Percentiles rank a stretch among this genome's conserved stretches.
Conservation (phyloP, 2,329 filamentous ascomycete genomes). For the Tolypocladium amazonense region DNA sequence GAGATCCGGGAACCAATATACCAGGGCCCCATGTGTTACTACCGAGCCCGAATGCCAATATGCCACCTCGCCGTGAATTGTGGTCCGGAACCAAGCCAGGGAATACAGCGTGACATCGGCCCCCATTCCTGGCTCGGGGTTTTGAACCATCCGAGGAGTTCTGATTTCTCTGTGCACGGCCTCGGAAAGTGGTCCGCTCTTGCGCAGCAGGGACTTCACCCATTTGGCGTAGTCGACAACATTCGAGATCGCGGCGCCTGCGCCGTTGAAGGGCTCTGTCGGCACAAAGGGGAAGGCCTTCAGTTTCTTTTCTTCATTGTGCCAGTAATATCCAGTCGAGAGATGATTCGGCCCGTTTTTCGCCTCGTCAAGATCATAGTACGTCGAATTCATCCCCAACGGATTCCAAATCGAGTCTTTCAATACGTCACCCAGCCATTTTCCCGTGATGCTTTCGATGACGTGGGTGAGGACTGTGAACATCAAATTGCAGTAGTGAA, state of each 20-base stretch:
- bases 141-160: slow-evolving; percentile 18
- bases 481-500: slow-evolving; percentile 41
- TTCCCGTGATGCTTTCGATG: slow-evolving; percentile 28
- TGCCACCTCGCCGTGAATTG: slow-evolving; percentile 13
- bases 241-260: slow-evolving; percentile 32
- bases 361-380: slow-evolving; percentile 18
- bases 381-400: slow-evolving; percentile 35
- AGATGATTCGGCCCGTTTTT: slow-evolving; percentile 17
- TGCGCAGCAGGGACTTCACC: slow-evolving; percentile 34
- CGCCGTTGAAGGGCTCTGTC: slow-evolving; percentile 22
- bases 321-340: slow-evolving; percentile 31
- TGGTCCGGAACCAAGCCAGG: slow-evolving; percentile 17
- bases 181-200: slow-evolving; percentile 12
- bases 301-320: slow-evolving; percentile 14
- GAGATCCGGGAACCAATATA: slow-evolving; percentile 16
- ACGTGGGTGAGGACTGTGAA: slow-evolving; percentile 33
- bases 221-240: slow-evolving; percentile 41
- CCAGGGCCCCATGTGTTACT: slow-evolving; percentile 13
- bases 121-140: not conserved
- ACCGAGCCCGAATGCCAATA: slow-evolving; percentile 20
- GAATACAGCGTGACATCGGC: slow-evolving; percentile 15
- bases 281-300: slow-evolving; percentile 14
- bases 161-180: slow-evolving; percentile 17
- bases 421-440: slow-evolving; percentile 27
- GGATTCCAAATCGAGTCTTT: slow-evolving; percentile 30